Conservation (phyloP, 148 eudicot genomes). For the Vaccinium myrtillus region DNA sequence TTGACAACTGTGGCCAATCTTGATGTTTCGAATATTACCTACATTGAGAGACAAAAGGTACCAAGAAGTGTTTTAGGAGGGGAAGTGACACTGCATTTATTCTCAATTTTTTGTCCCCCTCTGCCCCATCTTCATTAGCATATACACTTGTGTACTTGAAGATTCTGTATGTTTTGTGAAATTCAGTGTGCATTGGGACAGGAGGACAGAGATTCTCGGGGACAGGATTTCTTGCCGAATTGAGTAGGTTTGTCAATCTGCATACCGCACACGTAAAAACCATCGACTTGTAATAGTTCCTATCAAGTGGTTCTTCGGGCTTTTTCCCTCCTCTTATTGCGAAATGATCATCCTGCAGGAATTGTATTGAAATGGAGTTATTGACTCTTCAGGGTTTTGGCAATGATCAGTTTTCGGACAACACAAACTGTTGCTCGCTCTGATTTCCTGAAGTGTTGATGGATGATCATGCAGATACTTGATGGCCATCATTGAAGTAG, state of each 20-base stretch:
- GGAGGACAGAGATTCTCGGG: too few species aligned
- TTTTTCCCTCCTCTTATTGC: constrained; percentile 50
- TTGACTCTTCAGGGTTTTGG: too few species aligned
- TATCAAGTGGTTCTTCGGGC: constrained; percentile 52
- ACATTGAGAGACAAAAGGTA: not conserved
- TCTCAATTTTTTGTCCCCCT: too few species aligned
- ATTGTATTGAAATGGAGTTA: not conserved
- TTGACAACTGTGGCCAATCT: constrained; percentile 78
- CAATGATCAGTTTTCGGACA: not conserved
- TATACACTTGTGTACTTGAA: not conserved
- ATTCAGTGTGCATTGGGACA: not conserved
- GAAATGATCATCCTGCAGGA: constrained; percentile 62
- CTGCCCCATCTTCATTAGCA: too few species aligned
- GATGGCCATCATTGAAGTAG: constrained; percentile 91
- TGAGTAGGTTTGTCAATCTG: not conserved
- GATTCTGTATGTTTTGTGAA: not conserved
- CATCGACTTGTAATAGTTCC: constrained; percentile 82
- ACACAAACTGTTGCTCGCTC: constrained; percentile 33
- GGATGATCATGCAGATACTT: constrained; percentile 95
- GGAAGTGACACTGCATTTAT: not conserved
- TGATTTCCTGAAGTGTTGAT: constrained; percentile 60
- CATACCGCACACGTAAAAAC: constrained; percentile 80
- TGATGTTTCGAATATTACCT: constrained; percentile 78
- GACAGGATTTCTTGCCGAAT: not conserved
- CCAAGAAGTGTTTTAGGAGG: not conserved